Base-by-base conservation (phyloP, 2,329 filamentous ascomycete genomes). In the Harringtonia lauricola region DNA sequence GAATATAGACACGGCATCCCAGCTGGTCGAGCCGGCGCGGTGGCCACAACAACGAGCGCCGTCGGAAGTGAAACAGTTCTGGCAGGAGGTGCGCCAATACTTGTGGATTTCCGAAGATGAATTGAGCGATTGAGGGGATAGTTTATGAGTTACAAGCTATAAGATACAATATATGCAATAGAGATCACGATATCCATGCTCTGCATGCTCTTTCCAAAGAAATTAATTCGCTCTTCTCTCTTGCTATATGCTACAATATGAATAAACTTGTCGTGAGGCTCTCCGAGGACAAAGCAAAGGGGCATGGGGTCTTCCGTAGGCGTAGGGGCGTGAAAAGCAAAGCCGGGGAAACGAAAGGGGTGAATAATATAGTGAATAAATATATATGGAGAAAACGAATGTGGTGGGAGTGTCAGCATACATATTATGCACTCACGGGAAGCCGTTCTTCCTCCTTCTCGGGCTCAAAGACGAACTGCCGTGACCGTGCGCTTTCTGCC, bases 381-480 rank as follows among this genome's bases (percentile, higher is more conserved):
- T 8, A 7, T 6, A 24, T 17, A 38, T 37, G 35, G 8, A 8
- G 28, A 33, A 22, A 31, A n/a, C n/a, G n/a, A n/a, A n/a, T n/a
- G n/a, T n/a, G n/a, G n/a, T n/a, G n/a, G n/a, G n/a, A n/a, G n/a
- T n/a, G n/a, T n/a, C n/a, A n/a, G n/a, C n/a, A n/a, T n/a, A n/a
- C n/a, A n/a, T n/a, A n/a, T n/a, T 42, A 56, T 30, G 55, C 55
- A 37, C 56, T 59, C 47, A 54, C 44, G 2, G 54, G 54, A 34
- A 53, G 45, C 22, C 47, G 46, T 29, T 54, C 52, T 8, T 55
- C 51, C 29, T 54, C 54, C 43, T 60, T 57, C 40, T 62, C 59
- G 19, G 47, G 53, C 42, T 59, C 58, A 33, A 62, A 59, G 7
- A 52, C 48, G 17, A 57, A 56, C 39, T 58, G 57, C 40, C 57